Conservation (phyloP, 2,329 filamentous ascomycete genomes). For the Botrytis elliptica region DNA sequence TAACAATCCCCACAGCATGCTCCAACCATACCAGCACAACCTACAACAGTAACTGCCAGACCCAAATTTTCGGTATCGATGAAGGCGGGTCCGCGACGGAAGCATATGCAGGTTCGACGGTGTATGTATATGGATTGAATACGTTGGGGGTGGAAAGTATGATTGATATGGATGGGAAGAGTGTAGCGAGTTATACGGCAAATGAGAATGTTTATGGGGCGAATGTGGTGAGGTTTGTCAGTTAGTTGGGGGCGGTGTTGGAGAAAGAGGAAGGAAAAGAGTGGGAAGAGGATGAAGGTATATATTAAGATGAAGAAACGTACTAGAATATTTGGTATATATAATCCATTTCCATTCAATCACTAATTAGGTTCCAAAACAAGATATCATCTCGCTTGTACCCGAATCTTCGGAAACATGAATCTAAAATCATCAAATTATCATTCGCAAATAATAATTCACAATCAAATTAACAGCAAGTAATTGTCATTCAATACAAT, state of each 20-base stretch:
- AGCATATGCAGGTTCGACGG: constrained; percentile 9
- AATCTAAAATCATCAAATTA: too few relatives aligned
- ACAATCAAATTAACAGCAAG: too few relatives aligned
- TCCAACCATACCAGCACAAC: constrained; percentile 15
- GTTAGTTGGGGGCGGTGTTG: neutral
- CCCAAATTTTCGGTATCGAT: constrained; percentile 30
- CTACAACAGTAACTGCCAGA: constrained; percentile 29
- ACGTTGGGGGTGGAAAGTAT: constrained; percentile 30
- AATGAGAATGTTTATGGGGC: constrained; percentile 28
- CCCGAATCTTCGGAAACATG: too few relatives aligned
- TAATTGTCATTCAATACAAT: too few relatives aligned
- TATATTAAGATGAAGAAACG: too few relatives aligned
- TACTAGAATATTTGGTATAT: neutral
- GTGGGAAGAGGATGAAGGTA: too few relatives aligned
- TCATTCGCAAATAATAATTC: too few relatives aligned
- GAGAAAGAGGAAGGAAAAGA: too few relatives aligned
- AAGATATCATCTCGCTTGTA: too few relatives aligned
- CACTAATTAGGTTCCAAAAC: fast-evolving
- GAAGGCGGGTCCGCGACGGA: constrained; percentile 5
- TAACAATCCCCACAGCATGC: constrained; percentile 22
- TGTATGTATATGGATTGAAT: constrained; percentile 29
- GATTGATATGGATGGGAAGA: constrained; percentile 26
- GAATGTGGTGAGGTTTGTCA: constrained; percentile 26
- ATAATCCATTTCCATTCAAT: neutral
- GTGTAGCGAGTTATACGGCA: constrained; percentile 22